Base-by-base conservation (phyloP, 805 yeast genomes). In the Diddensiella santjacobensis region DNA sequence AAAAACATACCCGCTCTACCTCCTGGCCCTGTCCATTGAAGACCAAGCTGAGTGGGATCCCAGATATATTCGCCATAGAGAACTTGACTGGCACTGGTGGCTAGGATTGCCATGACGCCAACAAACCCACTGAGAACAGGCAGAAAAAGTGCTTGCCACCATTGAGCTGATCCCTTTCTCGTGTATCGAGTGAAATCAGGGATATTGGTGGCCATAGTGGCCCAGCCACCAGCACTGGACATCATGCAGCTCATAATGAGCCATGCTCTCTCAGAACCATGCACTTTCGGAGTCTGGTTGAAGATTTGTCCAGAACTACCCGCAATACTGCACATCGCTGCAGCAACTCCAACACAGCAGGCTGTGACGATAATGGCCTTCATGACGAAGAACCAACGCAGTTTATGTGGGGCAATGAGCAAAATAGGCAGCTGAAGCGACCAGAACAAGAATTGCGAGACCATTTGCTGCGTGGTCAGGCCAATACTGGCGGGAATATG, bases 361-460 rank as follows among this genome's bases (percentile, higher is more conserved):
- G 82, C 70, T 3, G 96, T 93, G 45, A 86, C 84, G 39, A 83
- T 66, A 55, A 79, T 74, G 1, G 95, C 87, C 65, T 89, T 89
- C 45, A 81, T 76, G 0, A 95, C 83, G 71, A 88, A 89, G 57
- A 89, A 73, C 67, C 87, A 90, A 61, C 91, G 79, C 48, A 89
- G 79, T 45, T 77, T 75, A 59, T 89, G 95, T 18, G 96, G 95
- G 45, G 81, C 82, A 58, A 87, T 75, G 74, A 84, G 82, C 55
- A 89, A 74, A 56, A 84, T 82, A 3, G 96, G 96, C 50, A 89
- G 74, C 47, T 87, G 83, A 49, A 78, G 72, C 10, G 84, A 68
- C 90, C 96, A 89, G 66, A 84, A 88, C 42, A 89, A 67, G 68
- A 89, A 87, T 77, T 64, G 83, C 83, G 2, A 90, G 77, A 10